Evolutionary conservation across 108 stramenopile species (phyloP).

Genomic region (Pseudonitzschia delicatissima): DNA sequence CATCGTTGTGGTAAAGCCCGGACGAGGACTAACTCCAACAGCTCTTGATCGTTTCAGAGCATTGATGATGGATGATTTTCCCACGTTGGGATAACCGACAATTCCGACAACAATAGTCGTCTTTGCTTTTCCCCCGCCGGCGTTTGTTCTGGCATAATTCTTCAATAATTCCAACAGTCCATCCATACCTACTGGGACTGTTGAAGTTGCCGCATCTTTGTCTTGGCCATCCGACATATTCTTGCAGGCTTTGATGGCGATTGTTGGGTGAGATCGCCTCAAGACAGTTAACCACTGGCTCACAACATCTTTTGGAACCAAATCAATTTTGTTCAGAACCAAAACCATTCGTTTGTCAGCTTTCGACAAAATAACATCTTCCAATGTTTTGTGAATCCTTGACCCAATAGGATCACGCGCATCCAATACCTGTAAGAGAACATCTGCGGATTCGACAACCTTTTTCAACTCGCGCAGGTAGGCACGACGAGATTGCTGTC

Average conservation of each 20-base stretch:
- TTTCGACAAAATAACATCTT: constrained; percentile 81
- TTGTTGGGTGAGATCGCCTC: constrained; percentile 77
- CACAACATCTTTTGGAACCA: constrained; percentile 95
- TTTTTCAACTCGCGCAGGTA: constrained; percentile 93
- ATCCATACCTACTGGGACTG: constrained; percentile 90
- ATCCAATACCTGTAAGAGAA: constrained; percentile 97
- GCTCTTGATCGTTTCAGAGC: constrained; percentile 89
- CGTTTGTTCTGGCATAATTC: constrained; percentile 94
- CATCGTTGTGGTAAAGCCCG: constrained; percentile 95
- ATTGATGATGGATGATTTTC: constrained; percentile 94
- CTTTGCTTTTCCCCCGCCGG: constrained; percentile 62
- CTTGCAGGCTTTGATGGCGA: constrained; percentile 93
- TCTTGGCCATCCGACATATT: constrained; percentile 49
- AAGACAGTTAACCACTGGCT: constrained; percentile 89
- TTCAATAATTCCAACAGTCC: constrained; percentile 93
- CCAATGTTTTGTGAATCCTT: constrained; percentile 85
- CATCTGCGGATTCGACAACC: constrained; percentile 94
- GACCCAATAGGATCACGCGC: constrained; percentile 97
- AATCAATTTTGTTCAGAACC: constrained; percentile 98
- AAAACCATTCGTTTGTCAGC: constrained; percentile 94
- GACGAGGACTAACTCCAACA: constrained; percentile 93
- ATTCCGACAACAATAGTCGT: constrained; percentile 88
- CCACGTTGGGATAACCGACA: constrained; percentile 91
- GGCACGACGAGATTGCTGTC: constrained; percentile 73
- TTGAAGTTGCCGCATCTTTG: constrained; percentile 52